Evolutionary conservation across 768 basidiomycete species (phyloP).

Genomic region (Leccinum obscurum): DNA sequence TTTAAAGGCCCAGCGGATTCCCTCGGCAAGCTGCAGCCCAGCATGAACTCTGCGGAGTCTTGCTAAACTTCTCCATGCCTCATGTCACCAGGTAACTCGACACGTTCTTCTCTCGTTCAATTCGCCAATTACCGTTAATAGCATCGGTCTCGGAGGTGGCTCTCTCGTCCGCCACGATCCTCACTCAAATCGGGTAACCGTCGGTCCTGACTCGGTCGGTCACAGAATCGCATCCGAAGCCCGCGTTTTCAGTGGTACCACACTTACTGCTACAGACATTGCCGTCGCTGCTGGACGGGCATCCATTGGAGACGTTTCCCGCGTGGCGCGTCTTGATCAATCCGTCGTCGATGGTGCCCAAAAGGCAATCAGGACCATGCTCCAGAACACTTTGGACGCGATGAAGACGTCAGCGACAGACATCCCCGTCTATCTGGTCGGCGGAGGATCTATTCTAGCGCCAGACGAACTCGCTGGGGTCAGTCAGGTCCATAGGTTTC

Average conservation of each 20-base stretch:
- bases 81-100: slow-evolving; percentile 42
- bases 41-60: slow-evolving; percentile 59
- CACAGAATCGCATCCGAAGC: slow-evolving; percentile 51
- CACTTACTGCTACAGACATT: slow-evolving; percentile 63
- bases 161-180: slow-evolving; percentile 45
- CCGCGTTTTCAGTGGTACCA: slow-evolving; percentile 54
- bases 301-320: slow-evolving; percentile 32
- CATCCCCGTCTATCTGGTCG: slow-evolving; percentile 60
- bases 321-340: slow-evolving; percentile 22
- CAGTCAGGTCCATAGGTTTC: slow-evolving; percentile 48
- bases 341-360: slow-evolving; percentile 37
- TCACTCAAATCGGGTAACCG: slow-evolving; percentile 40
- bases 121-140: slow-evolving; percentile 21
- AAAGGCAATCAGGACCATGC: slow-evolving; percentile 40
- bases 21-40: slow-evolving; percentile 64
- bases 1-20: slow-evolving; percentile 49
- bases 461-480: slow-evolving; percentile 54
- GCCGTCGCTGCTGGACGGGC: slow-evolving; percentile 42
- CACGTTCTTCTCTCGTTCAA: slow-evolving; percentile 5
- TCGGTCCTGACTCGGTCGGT: slow-evolving; percentile 69
- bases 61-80: slow-evolving; percentile 62
- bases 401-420: slow-evolving; percentile 67
- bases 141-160: slow-evolving; percentile 66
- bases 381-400: slow-evolving; percentile 52
- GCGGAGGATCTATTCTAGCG: slow-evolving; percentile 62